phyloP scores from a whole-genome alignment of 148 eudicot species.

The Talinum fruticosum region DNA sequence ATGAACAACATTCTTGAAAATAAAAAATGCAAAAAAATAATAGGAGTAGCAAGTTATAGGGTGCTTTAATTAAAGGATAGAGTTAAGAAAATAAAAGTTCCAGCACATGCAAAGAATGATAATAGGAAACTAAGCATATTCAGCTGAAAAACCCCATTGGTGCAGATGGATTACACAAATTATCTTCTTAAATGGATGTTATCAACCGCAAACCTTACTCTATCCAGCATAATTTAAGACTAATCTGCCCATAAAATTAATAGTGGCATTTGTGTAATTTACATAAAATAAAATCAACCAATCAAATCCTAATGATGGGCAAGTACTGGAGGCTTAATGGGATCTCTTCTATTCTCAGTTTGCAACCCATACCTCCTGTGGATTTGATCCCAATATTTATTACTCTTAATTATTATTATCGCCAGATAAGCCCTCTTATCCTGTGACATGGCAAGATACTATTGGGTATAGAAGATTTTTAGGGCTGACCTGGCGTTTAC shows the following conservation, averaged over 20 bases:
- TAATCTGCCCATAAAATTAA: neutral
- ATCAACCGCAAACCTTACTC: neutral
- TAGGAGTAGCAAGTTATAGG: neutral
- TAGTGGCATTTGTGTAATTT: slow-evolving; percentile 21
- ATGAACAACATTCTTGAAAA: neutral
- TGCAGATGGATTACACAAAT: neutral
- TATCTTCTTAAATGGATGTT: neutral
- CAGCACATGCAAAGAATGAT: neutral
- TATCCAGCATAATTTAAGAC: neutral
- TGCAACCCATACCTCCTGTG: slow-evolving; percentile 34
- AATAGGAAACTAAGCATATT: neutral
- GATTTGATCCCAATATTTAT: slow-evolving; percentile 11
- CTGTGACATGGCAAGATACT: slow-evolving; percentile 39
- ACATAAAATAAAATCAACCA: slow-evolving; percentile 3
- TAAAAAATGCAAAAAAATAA: neutral
- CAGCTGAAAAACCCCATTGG: neutral
- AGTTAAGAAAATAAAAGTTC: neutral
- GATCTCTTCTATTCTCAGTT: slow-evolving; percentile 20
- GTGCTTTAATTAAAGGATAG: neutral
- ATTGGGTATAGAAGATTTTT: slow-evolving; percentile 52
- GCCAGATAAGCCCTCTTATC: slow-evolving; percentile 61
- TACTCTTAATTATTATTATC: slow-evolving; percentile 11
- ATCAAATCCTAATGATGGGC: slow-evolving; percentile 46
- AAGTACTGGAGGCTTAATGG: slow-evolving; percentile 39
- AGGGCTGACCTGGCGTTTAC: slow-evolving; percentile 50